phyloP scores from a whole-genome alignment of 306 rosid genomes.

The Medicago lupulina region DNA sequence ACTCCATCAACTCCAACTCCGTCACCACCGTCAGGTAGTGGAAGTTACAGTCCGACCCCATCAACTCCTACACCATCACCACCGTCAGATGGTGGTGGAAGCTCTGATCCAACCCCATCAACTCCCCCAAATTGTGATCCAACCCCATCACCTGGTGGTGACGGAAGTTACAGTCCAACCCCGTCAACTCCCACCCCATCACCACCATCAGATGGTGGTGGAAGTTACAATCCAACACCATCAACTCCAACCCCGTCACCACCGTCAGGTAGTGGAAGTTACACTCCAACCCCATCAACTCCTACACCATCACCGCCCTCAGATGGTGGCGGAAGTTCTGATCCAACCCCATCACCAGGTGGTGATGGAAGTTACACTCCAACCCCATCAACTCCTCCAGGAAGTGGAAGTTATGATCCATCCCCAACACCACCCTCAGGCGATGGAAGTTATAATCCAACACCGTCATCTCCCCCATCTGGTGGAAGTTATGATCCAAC shows the following conservation, averaged over 20 bases:
- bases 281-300: constrained; percentile 60
- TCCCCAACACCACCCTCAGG: constrained; percentile 54
- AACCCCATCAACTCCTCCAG: constrained; percentile 57
- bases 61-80: constrained; percentile 6
- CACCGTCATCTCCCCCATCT: constrained; percentile 51
- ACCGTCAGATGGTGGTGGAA: constrained; percentile 49
- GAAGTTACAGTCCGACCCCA: constrained; percentile 41
- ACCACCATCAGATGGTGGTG: constrained; percentile 38
- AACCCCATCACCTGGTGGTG: constrained; percentile 49
- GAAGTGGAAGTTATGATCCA: not conserved
- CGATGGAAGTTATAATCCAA: constrained; percentile 32
- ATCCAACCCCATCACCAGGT: constrained; percentile 40
- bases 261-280: constrained; percentile 54
- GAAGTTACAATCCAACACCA: constrained; percentile 59
- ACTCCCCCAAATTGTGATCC: constrained; percentile 59
- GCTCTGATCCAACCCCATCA: constrained; percentile 57
- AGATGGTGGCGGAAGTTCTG: constrained; percentile 40
- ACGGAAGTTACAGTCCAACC: constrained; percentile 56
- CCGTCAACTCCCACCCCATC: constrained; percentile 56
- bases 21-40: constrained; percentile 41
- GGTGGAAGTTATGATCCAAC: constrained; percentile 30
- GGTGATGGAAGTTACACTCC: constrained; percentile 53
- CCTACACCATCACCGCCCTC: constrained; percentile 44
- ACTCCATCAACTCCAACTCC: not conserved
- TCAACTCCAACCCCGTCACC: constrained; percentile 47